Percentiles rank a stretch among this genome's conserved stretches.
Evolutionary conservation across 2,329 filamentous ascomycete species (phyloP).

Genomic region (Arthrobotrys megalospora): DNA sequence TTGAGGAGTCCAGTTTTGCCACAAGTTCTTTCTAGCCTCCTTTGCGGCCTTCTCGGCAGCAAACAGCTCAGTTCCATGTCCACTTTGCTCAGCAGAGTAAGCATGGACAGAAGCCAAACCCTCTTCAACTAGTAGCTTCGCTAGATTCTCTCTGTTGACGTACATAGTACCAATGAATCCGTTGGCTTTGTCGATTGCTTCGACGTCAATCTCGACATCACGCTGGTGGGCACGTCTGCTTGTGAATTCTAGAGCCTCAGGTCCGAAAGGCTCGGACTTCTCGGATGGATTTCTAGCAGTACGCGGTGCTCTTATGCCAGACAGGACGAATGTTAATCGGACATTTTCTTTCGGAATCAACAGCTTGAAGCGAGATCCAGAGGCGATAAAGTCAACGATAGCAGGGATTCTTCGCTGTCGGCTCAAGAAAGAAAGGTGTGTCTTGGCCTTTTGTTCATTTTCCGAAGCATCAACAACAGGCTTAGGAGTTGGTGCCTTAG

Average conservation of each 20-base stretch:
- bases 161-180: slow-evolving; percentile 97
- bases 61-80: slow-evolving; percentile 87
- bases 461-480: slow-evolving; percentile 92
- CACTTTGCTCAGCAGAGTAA: slow-evolving; percentile 95
- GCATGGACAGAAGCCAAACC: slow-evolving; percentile 91
- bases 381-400: slow-evolving; percentile 96
- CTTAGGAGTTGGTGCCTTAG: slow-evolving; percentile 86
- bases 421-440: slow-evolving; percentile 87
- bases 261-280: slow-evolving; percentile 90
- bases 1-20: slow-evolving; percentile 94
- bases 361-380: slow-evolving; percentile 93
- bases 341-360: slow-evolving; percentile 92
- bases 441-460: slow-evolving; percentile 92
- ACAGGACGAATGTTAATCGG: slow-evolving; percentile 94
- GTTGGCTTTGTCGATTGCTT: slow-evolving; percentile 95
- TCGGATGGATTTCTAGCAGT: slow-evolving; percentile 86
- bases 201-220: slow-evolving; percentile 94
- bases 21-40: slow-evolving; percentile 87
- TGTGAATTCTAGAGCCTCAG: slow-evolving; percentile 93
- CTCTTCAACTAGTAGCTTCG: slow-evolving; percentile 92
- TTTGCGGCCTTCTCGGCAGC: slow-evolving; percentile 91
- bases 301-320: slow-evolving; percentile 89
- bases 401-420: slow-evolving; percentile 93
- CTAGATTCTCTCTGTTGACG: slow-evolving; percentile 94
- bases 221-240: slow-evolving; percentile 91